Base-by-base conservation (phyloP, 768 basidiomycete species). In the Pleurotus citrinopileatus region DNA sequence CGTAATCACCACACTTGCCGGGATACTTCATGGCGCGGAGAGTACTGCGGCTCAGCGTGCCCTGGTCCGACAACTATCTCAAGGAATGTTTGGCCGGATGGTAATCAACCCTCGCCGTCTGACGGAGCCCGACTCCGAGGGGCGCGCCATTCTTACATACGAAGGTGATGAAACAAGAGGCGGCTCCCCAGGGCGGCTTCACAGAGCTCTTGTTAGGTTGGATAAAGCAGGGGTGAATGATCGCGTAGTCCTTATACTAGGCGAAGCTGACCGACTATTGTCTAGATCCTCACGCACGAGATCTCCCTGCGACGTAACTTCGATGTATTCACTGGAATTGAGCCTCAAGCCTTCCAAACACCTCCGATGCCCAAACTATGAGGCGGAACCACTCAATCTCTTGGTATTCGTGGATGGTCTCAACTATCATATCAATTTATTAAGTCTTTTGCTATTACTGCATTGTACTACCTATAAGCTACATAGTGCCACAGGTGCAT, bases 141-240 rank as follows among this genome's bases (percentile, higher is more conserved):
- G 82, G 4, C 66, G 72, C 29, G 68, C 69, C 4, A 70, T 81
- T 29, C 66, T 89, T 42, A 79, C 82, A 0, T 88, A 85, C 54
- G 84, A 89, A 66, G 87, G 86, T 12, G 88, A 90, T 62, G 85
- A 88, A 68, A 73, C 76, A 15, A 72, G 82, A 19, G 87, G 84
- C 3, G 86, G 86, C 4, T 67, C 77, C 1, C 67, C 72, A 44
- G 86, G 86, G 4, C 71, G 82, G 17, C 66, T 80, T 17, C 88
- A 90, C 70, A 78, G 88, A 15, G 78, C 76, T 6, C 52, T 76
- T 17, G 72, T 84, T 26, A 77, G 68, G 61, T 64, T 78, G 43
- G 70, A 69, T 8, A 73, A 76, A 60, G 75, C 71, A 53, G 80
- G 77, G 59, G 84, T 87, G 66, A 61, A 83, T 54, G n/a, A n/a